phyloP scores from a whole-genome alignment of 148 eudicot genomes.

The Vaccinium darrowii region DNA sequence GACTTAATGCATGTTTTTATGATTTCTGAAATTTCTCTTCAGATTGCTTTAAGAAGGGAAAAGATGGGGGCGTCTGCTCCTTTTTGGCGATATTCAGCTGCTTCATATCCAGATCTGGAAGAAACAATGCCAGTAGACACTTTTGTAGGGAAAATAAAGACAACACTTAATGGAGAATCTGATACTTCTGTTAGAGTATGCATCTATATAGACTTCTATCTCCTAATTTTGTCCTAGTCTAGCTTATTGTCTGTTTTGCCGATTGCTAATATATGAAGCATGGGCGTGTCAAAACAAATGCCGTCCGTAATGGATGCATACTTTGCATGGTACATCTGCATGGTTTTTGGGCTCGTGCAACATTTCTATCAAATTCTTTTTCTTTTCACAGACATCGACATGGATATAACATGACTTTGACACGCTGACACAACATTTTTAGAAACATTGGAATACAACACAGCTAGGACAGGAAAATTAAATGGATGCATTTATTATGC shows the following conservation, averaged over 20 bases:
- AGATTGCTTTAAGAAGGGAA: constrained; percentile 92
- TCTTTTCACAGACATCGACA: not conserved
- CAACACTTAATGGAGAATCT: constrained; percentile 29
- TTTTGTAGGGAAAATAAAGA: constrained; percentile 27
- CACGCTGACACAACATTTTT: not conserved
- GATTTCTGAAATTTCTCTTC: constrained; percentile 10
- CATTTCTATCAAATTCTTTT: not conserved
- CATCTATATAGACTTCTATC: not conserved
- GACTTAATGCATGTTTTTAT: not conserved
- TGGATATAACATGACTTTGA: not conserved
- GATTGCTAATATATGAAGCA: not conserved
- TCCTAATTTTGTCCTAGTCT: not conserved
- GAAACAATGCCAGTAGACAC: constrained; percentile 26
- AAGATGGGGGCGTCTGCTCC: constrained; percentile 90
- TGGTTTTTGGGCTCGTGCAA: not conserved
- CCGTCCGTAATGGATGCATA: not conserved
- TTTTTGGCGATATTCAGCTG: constrained; percentile 93
- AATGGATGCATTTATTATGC: not conserved
- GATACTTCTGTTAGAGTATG: constrained; percentile 27
- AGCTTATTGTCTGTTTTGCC: not conserved
- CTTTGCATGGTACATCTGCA: not conserved
- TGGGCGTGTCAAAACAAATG: not conserved
- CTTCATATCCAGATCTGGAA: constrained; percentile 87
- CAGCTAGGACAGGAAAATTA: not conserved
- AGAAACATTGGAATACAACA: not conserved